These are phyloP conservation scores for Moesziomyces sp. DNA, from an alignment of 1,284 basidiomycete genomes.

Conservation along the genomic window DNA sequence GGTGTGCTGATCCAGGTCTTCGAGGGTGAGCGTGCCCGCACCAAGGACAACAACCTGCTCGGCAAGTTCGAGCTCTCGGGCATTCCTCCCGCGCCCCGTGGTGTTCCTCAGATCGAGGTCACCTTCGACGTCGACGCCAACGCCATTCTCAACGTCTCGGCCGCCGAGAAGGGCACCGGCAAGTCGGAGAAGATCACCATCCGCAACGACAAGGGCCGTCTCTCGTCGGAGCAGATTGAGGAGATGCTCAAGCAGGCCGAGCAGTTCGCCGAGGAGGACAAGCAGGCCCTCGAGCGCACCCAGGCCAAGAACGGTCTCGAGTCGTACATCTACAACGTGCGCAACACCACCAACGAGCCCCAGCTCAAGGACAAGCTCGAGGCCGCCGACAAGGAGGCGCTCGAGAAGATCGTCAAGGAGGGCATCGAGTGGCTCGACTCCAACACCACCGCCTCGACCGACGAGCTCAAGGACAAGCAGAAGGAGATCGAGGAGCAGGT, in stretches of 20 bases:
- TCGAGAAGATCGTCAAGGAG: slow-evolving; percentile 85
- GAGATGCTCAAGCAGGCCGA: slow-evolving; percentile 76
- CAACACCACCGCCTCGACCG: slow-evolving; percentile 89
- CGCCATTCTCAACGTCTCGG: slow-evolving; percentile 96
- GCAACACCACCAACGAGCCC: slow-evolving; percentile 74
- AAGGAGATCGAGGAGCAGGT: slow-evolving; percentile 93
- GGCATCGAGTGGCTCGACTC: slow-evolving; percentile 88
- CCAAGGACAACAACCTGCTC: slow-evolving; percentile 99
- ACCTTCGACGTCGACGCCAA: slow-evolving; percentile 99
- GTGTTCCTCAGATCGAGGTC: slow-evolving; percentile 97
- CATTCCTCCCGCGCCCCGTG: slow-evolving; percentile 96
- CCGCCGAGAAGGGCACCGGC: slow-evolving; percentile 96
- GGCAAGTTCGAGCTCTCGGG: slow-evolving; percentile 99
- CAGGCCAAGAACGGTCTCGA: slow-evolving; percentile 82
- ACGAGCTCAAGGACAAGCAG: slow-evolving; percentile 94
- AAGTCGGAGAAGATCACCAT: slow-evolving; percentile 94
- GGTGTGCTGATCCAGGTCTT: slow-evolving; percentile 98
- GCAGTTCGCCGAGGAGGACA: slow-evolving; percentile 81
- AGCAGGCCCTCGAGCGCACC: slow-evolving; percentile 76
- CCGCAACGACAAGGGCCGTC: slow-evolving; percentile 97
- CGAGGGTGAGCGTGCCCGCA: slow-evolving; percentile 98
- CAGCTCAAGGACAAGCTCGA: slow-evolving; percentile 80
- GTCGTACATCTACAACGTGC: slow-evolving; percentile 95
- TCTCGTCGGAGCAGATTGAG: slow-evolving; percentile 98
- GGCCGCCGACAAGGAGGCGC: slow-evolving; percentile 84